Evolutionary conservation across 2,329 filamentous ascomycete genomes (phyloP), one percentile per base, ranked within the genome.

Genomic region (Herpotrichia juniperi): DNA sequence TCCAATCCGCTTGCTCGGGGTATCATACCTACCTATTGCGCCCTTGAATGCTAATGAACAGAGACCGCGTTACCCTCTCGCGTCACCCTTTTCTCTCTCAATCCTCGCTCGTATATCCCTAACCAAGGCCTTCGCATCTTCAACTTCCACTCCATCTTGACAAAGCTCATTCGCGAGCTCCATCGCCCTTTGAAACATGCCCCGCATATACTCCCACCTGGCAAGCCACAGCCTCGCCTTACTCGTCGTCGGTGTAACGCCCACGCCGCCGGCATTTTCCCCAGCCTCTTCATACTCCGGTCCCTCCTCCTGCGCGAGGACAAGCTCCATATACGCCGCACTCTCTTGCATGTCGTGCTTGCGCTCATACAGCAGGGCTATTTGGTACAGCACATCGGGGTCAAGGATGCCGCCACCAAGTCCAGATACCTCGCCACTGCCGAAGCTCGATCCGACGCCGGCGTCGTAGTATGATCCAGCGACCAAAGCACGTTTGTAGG

Each of bases 201-300:
- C 86, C 10, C 83, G 84, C 31, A 84, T 82, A 77, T 96, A 89
- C 11, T 91, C 89, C 76, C 87, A 89, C 50, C 87, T 85, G 14
- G 94, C 94, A 50, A 99, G 84, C 94, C 94, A 99, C 80, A 97
- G 86, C 19, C 94, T 84, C 6, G 94, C 94, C 68, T 92, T 96
- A 62, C 90, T 94, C 7, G 94, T 99, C 16, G 93, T 92, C 4
- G 88, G 86, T 6, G 93, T 97, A 1, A 97, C 93, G 0, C 93
- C 93, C 0, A 91, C 91, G 0, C 91, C 84, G 51, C 84, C 73
- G 11, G 74, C 72, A 34, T 75, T 73, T 11, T 77, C 77, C 6
- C 56, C 62, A 7, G 47, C 48, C 17, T 73, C 66, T 12, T 74
- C 71, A 21, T 68, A 69, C 3, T 81, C 75, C 16, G 76, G 58